A percentile compares a stretch with the other conserved stretches of the same genome.
These are phyloP conservation scores for Penicillium sp. DNA, from an alignment of 2,329 filamentous ascomycete species.

Conservation along the genomic window DNA sequence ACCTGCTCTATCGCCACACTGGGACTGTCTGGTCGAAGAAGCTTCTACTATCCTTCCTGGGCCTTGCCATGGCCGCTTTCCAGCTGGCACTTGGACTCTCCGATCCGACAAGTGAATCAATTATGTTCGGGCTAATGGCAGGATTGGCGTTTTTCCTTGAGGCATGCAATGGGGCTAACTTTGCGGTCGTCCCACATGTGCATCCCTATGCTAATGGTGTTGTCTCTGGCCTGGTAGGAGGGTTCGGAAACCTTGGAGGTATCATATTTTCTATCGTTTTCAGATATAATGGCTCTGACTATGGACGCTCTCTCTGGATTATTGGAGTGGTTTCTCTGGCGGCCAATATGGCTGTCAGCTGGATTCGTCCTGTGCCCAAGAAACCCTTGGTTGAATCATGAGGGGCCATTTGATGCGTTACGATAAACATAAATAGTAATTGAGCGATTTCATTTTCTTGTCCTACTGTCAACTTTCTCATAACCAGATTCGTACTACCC, in stretches of 20 bases:
- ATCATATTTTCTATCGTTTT: conserved; percentile 84
- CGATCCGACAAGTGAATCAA: conserved; percentile 64
- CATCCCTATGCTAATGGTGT: conserved; percentile 81
- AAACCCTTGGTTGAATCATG: conserved; percentile 46
- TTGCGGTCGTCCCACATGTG: conserved; percentile 83
- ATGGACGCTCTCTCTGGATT: conserved; percentile 76
- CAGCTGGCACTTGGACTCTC: conserved; percentile 66
- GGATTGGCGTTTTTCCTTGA: conserved; percentile 82
- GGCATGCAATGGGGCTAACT: conserved; percentile 84
- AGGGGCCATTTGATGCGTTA: not conserved
- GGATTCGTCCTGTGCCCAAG: conserved; percentile 64
- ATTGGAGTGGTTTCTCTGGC: conserved; percentile 76
- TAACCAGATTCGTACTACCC: too few species aligned
- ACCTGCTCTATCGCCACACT: conserved; percentile 59
- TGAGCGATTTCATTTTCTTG: too few species aligned
- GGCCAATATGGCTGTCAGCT: conserved; percentile 68
- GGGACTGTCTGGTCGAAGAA: conserved; percentile 67
- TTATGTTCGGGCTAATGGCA: conserved; percentile 77
- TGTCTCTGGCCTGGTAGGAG: conserved; percentile 78
- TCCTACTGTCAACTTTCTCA: too few species aligned
- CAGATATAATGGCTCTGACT: conserved; percentile 71
- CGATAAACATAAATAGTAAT: not conserved
- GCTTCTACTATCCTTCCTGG: conserved; percentile 60
- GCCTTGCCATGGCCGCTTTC: conserved; percentile 62
- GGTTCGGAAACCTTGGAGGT: conserved; percentile 81